A percentile compares a stretch with the other conserved stretches of the same genome.
These are phyloP conservation scores for Hydnomerulius pinastri DNA, from an alignment of 768 basidiomycete species.

Conservation along the genomic window DNA sequence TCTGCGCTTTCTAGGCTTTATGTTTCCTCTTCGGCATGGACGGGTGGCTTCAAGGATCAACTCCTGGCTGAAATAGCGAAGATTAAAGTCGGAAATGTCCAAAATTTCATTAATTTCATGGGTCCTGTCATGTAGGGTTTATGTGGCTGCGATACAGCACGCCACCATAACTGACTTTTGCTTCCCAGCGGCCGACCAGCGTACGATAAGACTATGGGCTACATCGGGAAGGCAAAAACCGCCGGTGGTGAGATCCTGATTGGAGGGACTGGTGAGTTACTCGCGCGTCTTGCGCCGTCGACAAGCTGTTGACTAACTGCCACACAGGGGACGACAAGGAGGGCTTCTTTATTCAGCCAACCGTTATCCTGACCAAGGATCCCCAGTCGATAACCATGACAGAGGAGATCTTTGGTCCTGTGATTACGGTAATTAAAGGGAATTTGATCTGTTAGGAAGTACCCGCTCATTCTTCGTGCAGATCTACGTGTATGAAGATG, in stretches of 20 bases:
- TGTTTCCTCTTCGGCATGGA: constrained; percentile 87
- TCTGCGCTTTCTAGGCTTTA: constrained; percentile 92
- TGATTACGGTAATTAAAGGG: constrained; percentile 73
- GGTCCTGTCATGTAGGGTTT: constrained; percentile 88
- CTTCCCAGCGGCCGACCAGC: constrained; percentile 71
- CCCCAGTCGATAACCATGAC: constrained; percentile 87
- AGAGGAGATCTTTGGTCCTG: constrained; percentile 97
- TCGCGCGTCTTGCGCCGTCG: neutral
- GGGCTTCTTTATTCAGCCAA: constrained; percentile 94
- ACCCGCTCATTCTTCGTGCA: constrained; percentile 28
- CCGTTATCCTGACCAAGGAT: constrained; percentile 90
- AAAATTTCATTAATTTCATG: constrained; percentile 84
- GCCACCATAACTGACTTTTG: neutral
- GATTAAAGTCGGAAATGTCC: constrained; percentile 81
- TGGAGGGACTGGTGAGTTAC: constrained; percentile 72
- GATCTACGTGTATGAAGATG: constrained; percentile 90
- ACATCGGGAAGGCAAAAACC: constrained; percentile 84
- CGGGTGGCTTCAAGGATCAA: constrained; percentile 79
- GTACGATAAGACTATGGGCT: constrained; percentile 82
- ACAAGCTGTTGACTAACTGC: neutral
- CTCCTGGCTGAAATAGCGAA: constrained; percentile 74
- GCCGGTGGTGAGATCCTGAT: constrained; percentile 87
- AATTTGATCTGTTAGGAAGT: neutral
- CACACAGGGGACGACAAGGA: constrained; percentile 77
- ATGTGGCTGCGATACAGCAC: neutral